A percentile compares a stretch with the other conserved stretches of the same genome.
These are phyloP conservation scores for Helianthus tuberosus DNA, from an alignment of 129 eudicot species.

Conservation along the genomic window DNA sequence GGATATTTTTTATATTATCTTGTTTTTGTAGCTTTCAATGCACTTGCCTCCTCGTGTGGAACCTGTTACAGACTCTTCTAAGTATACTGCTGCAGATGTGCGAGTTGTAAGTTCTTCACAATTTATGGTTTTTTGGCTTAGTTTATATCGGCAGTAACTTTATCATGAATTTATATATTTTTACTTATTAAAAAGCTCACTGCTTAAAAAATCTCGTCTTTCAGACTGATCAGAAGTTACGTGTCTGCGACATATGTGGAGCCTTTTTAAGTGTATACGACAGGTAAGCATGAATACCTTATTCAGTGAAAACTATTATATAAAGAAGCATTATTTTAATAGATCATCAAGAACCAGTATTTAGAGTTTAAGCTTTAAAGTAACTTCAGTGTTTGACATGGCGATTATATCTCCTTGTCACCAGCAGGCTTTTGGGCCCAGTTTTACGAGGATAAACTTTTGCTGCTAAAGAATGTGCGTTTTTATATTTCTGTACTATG, in stretches of 20 bases:
- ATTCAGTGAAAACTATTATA: background rate
- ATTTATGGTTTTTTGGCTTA: background rate
- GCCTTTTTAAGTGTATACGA: constrained; percentile 98
- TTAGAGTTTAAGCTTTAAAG: constrained; percentile 67
- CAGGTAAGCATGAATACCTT: constrained; percentile 52
- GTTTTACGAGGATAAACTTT: constrained; percentile 99
- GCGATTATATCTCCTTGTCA: constrained; percentile 98
- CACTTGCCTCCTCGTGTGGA: constrained; percentile 81
- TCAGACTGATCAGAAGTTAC: constrained; percentile 99
- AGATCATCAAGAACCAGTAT: constrained; percentile 45
- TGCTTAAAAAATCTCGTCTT: background rate
- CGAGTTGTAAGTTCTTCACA: constrained; percentile 76
- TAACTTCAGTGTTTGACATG: constrained; percentile 87
- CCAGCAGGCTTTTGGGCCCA: constrained; percentile 99
- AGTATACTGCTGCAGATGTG: constrained; percentile 96
- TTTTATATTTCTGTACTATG: constrained; percentile 59
- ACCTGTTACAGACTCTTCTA: constrained; percentile 71
- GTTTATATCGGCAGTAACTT: background rate
- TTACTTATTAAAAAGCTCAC: background rate
- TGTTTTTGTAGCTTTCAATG: constrained; percentile 25
- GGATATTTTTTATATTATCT: background rate
- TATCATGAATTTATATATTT: background rate
- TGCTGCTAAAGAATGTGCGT: constrained; percentile 99
- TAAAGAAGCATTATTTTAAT: constrained; percentile 17
- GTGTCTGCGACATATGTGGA: constrained; percentile 99